Evolutionary conservation across 495 filamentous ascomycete species (phyloP).

Genomic region (Sporormia fimetaria): DNA sequence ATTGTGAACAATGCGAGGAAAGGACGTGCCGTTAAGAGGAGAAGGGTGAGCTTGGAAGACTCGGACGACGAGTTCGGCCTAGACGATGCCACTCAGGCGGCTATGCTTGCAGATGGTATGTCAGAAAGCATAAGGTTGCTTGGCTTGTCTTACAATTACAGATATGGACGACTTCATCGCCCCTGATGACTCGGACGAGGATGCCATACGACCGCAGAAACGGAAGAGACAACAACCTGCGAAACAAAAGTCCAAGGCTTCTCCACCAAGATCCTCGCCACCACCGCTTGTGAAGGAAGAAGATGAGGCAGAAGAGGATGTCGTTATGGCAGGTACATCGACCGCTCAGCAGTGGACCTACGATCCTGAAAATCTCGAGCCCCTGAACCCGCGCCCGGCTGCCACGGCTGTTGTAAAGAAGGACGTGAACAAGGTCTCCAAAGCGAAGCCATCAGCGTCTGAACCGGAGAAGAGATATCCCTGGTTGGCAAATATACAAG

Average conservation of each 20-base stretch:
- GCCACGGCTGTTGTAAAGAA: slow-evolving; percentile 36
- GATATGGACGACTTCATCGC: slow-evolving; percentile 82
- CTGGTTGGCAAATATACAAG: slow-evolving; percentile 77
- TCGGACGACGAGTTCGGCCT: slow-evolving; percentile 63
- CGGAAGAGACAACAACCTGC: slow-evolving; percentile 53
- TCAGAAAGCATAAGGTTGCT: background rate
- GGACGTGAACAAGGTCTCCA: slow-evolving; percentile 39
- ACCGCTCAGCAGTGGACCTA: slow-evolving; percentile 79
- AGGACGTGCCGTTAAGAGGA: slow-evolving; percentile 28
- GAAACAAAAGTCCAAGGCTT: slow-evolving; percentile 46
- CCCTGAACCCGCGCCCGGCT: slow-evolving; percentile 43
- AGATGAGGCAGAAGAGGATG: slow-evolving; percentile 46
- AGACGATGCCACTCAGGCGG: slow-evolving; percentile 40
- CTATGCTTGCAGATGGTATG: slow-evolving; percentile 50
- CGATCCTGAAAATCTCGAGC: slow-evolving; percentile 62
- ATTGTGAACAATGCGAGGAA: slow-evolving; percentile 29
- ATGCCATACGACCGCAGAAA: slow-evolving; percentile 54
- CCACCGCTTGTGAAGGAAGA: slow-evolving; percentile 31
- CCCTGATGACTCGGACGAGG: slow-evolving; percentile 69
- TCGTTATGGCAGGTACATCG: slow-evolving; percentile 39
- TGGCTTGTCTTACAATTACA: slow-evolving; percentile 23
- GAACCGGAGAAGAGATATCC: slow-evolving; percentile 74
- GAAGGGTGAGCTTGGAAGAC: slow-evolving; percentile 37
- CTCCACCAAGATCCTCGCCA: slow-evolving; percentile 36
- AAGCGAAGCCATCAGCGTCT: slow-evolving; percentile 63